Percentiles rank a stretch among this genome's conserved stretches.
phyloP scores from a whole-genome alignment of 441 rosid species.

The Euphorbia celastroides region DNA sequence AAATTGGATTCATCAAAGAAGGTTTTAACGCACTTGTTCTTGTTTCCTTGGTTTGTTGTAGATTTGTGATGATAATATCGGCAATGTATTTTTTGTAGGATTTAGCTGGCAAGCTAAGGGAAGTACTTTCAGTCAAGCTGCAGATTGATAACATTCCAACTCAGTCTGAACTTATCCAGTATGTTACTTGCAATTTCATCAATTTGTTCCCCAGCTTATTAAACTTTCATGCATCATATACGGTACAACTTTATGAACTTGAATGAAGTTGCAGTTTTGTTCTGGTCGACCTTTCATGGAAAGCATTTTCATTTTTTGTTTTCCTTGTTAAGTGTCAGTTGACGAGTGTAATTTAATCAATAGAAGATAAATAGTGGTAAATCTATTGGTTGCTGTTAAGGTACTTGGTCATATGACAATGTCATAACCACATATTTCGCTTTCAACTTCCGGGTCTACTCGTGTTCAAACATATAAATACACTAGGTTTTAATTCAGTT shows the following conservation, averaged over 20 bases:
- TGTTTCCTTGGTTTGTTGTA: no score
- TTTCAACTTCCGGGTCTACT: neutral
- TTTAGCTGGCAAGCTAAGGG: slow-evolving; percentile 51
- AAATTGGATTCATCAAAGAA: slow-evolving; percentile 49
- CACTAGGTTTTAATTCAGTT: neutral
- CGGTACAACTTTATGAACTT: neutral
- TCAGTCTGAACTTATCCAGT: slow-evolving; percentile 77
- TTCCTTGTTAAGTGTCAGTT: neutral
- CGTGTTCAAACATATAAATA: neutral
- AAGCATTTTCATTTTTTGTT: neutral
- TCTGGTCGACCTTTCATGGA: neutral
- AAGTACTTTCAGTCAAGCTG: slow-evolving; percentile 47
- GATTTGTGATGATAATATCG: no score
- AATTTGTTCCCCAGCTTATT: neutral
- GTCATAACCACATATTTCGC: neutral
- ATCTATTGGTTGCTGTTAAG: neutral
- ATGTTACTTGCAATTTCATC: slow-evolving; percentile 24
- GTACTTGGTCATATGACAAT: neutral
- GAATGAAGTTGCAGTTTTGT: neutral
- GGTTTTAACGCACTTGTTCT: no score
- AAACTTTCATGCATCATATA: neutral
- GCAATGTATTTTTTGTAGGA: slow-evolving; percentile 40
- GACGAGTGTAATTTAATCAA: neutral
- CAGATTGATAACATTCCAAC: slow-evolving; percentile 64
- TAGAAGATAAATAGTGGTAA: neutral